A percentile compares a stretch with the other conserved stretches of the same genome.
Conservation (phyloP, 306 rosid genomes). For the Malus sylvestris region DNA sequence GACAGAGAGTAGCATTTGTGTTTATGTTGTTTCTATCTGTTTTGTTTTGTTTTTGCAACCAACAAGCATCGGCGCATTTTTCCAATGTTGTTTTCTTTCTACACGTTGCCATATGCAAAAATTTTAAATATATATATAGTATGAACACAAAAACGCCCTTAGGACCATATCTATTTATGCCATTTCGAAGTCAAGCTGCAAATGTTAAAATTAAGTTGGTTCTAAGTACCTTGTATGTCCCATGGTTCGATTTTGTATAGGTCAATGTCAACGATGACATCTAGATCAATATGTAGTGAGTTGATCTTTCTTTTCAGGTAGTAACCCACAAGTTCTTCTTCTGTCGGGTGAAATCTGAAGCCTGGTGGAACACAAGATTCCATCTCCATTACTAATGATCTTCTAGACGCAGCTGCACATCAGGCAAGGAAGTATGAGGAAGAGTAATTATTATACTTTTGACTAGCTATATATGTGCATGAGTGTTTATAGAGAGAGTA, state of each 20-base stretch:
- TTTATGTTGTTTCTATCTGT: not conserved
- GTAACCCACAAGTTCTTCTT: constrained; percentile 91
- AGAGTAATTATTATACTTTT: not conserved
- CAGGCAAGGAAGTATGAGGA: not conserved
- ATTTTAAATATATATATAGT: not conserved
- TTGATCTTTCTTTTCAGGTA: constrained; percentile 80
- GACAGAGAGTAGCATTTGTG: not conserved
- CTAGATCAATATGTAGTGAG: constrained; percentile 64
- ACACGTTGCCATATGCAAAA: not conserved
- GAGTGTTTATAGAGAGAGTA: not conserved
- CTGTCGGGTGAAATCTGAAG: constrained; percentile 97
- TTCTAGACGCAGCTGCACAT: constrained; percentile 16
- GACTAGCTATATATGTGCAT: not conserved
- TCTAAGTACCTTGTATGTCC: constrained; percentile 77
- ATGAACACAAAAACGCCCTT: not conserved
- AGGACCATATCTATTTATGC: not conserved
- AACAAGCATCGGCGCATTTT: not conserved
- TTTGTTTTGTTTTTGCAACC: not conserved
- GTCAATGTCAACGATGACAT: constrained; percentile 79
- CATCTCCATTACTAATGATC: constrained; percentile 47
- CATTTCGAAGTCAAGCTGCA: not conserved
- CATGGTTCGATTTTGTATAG: constrained; percentile 93
- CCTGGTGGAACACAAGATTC: constrained; percentile 94
- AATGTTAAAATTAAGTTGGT: not conserved
- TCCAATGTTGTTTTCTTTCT: not conserved